Evolutionary conservation across 441 rosid genomes (phyloP), one percentile per base, ranked within the genome.

Genomic region (Dalechampia spathulata): DNA sequence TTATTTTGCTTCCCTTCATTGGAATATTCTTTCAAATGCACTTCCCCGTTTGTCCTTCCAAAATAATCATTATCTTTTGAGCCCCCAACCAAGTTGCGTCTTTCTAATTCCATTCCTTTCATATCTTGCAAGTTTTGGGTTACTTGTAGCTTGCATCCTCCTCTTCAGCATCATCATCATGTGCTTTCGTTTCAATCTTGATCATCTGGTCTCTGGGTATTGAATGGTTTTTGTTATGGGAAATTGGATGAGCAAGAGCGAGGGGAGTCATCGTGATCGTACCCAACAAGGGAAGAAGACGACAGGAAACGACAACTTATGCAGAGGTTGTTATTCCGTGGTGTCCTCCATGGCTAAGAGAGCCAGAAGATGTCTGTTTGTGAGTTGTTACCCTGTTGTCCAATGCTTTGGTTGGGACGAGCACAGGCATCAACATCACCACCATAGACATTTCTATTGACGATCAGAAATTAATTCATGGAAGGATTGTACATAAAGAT

Each of bases 381-480:
- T 72, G 45, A 52, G 73, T 37, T 72, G 76, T 41, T 79, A 61
- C 52, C 84, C 82, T 17, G 41, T 75, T 44, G 25, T 79, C 7
- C 78, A 66, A 13, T 79, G 82, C 70, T 69, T 67, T 54, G 84
- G 82, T 6, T 69, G 61, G 64, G 84, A 82, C 55, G 78, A 79
- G 7, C 32, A 49, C 3, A 66, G 84, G 49, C 82, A 82, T 46
- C 75, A 41, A 0, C 83, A 80, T 49, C 78, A 74, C 55, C 77
- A 67, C 22, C 78, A 57, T 57, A 73, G 19, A 37, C 86, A 77
- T 69, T 79, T 82, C 56, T 57, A 55, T 67, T 77, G 58, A 60
- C 51, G n/a, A n/a, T n/a, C n/a, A n/a, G n/a, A n/a, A n/a, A n/a
- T n/a, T n/a, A n/a, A n/a, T n/a, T n/a, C n/a, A n/a, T n/a, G n/a